Percentiles rank a stretch among this genome's conserved stretches.
Evolutionary conservation across 192 early-diverging fungal genomes (phyloP).

Genomic region (Backusella australiensis): DNA sequence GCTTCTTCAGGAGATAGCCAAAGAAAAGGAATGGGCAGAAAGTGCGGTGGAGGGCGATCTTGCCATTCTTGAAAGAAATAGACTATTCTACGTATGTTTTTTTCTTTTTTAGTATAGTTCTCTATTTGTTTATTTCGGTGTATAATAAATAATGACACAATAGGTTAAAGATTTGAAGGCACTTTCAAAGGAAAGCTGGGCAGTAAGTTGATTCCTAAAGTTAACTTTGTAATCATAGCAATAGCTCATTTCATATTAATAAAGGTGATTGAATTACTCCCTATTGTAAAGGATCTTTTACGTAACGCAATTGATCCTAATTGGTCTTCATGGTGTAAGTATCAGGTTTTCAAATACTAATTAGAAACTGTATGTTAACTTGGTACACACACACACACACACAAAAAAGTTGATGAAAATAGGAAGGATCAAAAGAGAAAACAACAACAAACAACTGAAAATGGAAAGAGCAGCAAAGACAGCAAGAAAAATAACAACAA

Average conservation of each 20-base stretch:
- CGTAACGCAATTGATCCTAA: conserved; percentile 11
- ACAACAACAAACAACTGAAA: neutral
- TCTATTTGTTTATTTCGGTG: neutral
- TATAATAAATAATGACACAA: neutral
- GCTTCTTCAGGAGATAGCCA: neutral
- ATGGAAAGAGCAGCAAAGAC: neutral
- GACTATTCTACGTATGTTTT: conserved; percentile 6
- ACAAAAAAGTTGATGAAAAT: neutral
- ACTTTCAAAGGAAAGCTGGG: conserved; percentile 10
- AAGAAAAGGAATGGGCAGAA: conserved; percentile 5
- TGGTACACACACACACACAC: neutral
- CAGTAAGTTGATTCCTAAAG: neutral
- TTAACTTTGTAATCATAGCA: neutral
- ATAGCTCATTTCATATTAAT: neutral
- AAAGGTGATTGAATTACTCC: conserved; percentile 16
- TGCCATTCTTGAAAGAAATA: conserved; percentile 1
- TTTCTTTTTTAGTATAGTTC: neutral
- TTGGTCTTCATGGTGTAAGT: neutral
- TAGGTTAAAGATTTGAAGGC: conserved; percentile 7
- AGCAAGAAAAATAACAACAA: neutral
- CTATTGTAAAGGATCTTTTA: conserved; percentile 14
- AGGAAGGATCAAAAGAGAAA: neutral
- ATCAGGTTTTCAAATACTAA: neutral
- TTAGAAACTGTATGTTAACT: neutral
- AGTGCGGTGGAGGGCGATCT: neutral